phyloP scores from a whole-genome alignment of 2,329 filamentous ascomycete species.

The Didymellaceae sp. region DNA sequence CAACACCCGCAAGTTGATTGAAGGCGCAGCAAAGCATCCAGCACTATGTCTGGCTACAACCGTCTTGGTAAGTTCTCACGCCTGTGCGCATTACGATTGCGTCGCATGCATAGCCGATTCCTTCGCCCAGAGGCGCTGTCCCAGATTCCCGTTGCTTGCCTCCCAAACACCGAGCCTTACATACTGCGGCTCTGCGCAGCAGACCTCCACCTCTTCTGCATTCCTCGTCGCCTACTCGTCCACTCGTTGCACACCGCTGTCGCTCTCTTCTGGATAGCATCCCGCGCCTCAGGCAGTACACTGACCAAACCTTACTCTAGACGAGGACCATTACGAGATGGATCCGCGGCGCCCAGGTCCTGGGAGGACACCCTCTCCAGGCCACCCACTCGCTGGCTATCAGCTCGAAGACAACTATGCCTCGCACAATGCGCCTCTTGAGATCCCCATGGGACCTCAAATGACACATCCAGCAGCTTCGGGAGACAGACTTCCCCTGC shows the following conservation, averaged over 20 bases:
- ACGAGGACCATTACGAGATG: slow-evolving; percentile 51
- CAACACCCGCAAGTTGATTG: slow-evolving; percentile 26
- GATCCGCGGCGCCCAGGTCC: slow-evolving; percentile 56
- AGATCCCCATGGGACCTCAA: slow-evolving; percentile 71
- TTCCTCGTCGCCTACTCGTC: slow-evolving; percentile 19
- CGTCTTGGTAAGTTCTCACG: slow-evolving; percentile 44
- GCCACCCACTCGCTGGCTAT: slow-evolving; percentile 76
- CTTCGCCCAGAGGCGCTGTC: slow-evolving; percentile 22
- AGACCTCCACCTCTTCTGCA: slow-evolving; percentile 8
- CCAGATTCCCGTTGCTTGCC: slow-evolving; percentile 13
- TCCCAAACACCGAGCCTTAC: slow-evolving; percentile 2
- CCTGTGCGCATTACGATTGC: slow-evolving; percentile 18
- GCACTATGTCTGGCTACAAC: slow-evolving; percentile 46
- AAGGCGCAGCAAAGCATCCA: slow-evolving; percentile 32
- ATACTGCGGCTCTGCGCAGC: slow-evolving; percentile 9
- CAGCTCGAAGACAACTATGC: slow-evolving; percentile 81
- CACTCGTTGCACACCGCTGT: slow-evolving; percentile 15
- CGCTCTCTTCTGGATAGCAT: slow-evolving; percentile 19
- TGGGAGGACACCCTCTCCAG: slow-evolving; percentile 73
- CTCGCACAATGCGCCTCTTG: slow-evolving; percentile 61
- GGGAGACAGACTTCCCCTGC: slow-evolving; percentile 79
- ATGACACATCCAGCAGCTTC: slow-evolving; percentile 59
- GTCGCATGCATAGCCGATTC: slow-evolving; percentile 18
- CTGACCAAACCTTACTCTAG: slow-evolving; percentile 24
- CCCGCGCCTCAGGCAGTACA: slow-evolving; percentile 26